A percentile compares a stretch with the other conserved stretches of the same genome.
These are phyloP conservation scores for Clonostachys byssicola DNA, from an alignment of 2,329 filamentous ascomycete genomes.

Conservation along the genomic window DNA sequence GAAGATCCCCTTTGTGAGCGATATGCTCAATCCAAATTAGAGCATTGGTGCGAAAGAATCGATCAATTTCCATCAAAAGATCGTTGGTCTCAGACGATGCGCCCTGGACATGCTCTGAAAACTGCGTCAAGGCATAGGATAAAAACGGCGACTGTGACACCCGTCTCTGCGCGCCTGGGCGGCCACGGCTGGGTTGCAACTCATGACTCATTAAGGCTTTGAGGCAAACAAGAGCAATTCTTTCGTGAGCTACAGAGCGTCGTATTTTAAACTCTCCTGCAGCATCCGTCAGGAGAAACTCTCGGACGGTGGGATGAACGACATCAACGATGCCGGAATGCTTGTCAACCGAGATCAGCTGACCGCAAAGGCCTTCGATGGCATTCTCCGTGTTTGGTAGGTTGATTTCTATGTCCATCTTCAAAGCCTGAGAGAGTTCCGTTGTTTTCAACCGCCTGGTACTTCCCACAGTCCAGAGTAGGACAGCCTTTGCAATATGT, in stretches of 20 bases:
- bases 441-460: slow-evolving; percentile 10
- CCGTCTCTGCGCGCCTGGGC: neutral
- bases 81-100: slow-evolving; percentile 10
- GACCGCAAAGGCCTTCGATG: slow-evolving; percentile 18
- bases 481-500: slow-evolving; percentile 16
- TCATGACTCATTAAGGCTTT: slow-evolving; percentile 10
- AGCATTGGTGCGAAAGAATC: slow-evolving; percentile 17
- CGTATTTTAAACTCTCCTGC: slow-evolving; percentile 16
- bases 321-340: slow-evolving; percentile 10
- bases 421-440: slow-evolving; percentile 18
- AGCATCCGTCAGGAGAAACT: slow-evolving; percentile 15
- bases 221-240: slow-evolving; percentile 16
- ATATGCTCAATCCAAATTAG: slow-evolving; percentile 21
- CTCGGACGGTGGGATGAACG: slow-evolving; percentile 17
- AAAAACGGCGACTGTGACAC: slow-evolving; percentile 2
- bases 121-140: slow-evolving; percentile 16
- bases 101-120: slow-evolving; percentile 15
- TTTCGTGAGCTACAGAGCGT: slow-evolving; percentile 9
- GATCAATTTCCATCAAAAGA: slow-evolving; percentile 10
- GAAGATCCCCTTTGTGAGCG: slow-evolving; percentile 10
- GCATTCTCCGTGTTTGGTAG: slow-evolving; percentile 10
- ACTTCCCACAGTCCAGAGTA: slow-evolving; percentile 16
- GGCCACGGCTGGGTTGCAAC: slow-evolving; percentile 10
- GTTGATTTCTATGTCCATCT: slow-evolving; percentile 15
- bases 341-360: slow-evolving; percentile 17